Conservation (phyloP, 2,329 filamentous ascomycete species). For the Davidsoniella virescens region DNA sequence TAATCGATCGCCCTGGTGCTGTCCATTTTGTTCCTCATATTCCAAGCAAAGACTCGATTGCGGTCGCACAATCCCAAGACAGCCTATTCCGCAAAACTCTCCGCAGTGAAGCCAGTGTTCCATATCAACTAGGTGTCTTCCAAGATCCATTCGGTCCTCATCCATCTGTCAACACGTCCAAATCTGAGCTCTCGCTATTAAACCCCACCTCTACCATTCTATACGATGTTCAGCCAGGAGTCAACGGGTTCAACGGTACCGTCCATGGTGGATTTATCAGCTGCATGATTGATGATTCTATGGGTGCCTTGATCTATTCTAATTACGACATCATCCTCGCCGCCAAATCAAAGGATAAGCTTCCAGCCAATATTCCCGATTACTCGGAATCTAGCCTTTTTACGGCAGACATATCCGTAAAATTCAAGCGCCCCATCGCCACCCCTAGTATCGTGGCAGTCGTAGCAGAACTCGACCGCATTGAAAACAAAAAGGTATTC, state of each 20-base stretch:
- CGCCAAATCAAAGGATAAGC: constrained; percentile 5
- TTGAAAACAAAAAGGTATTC: constrained; percentile 14
- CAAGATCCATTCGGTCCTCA: constrained; percentile 8
- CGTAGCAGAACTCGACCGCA: constrained; percentile 12
- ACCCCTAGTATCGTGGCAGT: constrained; percentile 14
- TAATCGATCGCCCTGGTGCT: constrained; percentile 3
- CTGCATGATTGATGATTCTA: constrained; percentile 18
- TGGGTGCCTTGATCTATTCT: constrained; percentile 16
- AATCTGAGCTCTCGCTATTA: constrained; percentile 11
- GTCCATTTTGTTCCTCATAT: constrained; percentile 5
- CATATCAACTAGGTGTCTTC: constrained; percentile 16
- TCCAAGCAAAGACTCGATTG: not conserved
- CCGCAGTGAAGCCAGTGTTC: constrained; percentile 13
- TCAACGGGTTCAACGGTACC: constrained; percentile 17
- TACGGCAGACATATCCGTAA: constrained; percentile 15
- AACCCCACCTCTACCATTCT: constrained; percentile 14
- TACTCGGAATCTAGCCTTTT: constrained; percentile 6
- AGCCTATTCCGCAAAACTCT: constrained; percentile 14
- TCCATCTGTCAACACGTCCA: not conserved
- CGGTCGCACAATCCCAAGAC: constrained; percentile 7
- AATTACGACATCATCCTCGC: constrained; percentile 15
- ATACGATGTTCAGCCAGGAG: constrained; percentile 15
- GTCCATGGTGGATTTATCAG: constrained; percentile 17
- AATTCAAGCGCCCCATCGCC: constrained; percentile 13
- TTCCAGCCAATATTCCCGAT: constrained; percentile 9